phyloP scores from a whole-genome alignment of 2,329 filamentous ascomycete species.

The Lomentospora prolificans region DNA sequence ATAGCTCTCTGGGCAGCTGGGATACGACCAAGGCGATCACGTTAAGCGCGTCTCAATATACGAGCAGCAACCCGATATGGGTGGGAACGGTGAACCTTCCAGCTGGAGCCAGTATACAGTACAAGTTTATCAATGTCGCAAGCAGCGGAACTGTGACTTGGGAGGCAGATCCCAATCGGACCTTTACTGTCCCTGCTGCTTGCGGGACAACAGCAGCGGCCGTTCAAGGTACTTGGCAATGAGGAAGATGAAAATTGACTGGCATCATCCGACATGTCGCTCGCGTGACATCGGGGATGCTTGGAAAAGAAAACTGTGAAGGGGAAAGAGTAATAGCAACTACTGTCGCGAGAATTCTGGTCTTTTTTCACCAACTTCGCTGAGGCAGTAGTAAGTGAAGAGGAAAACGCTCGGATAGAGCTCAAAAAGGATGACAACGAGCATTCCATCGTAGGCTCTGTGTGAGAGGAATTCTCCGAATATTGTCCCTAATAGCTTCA shows the following conservation, averaged over 20 bases:
- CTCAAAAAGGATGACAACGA: too few species aligned
- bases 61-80: slow-evolving; percentile 43
- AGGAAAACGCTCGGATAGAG: too few species aligned
- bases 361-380: too few species aligned
- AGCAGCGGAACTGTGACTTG: slow-evolving; percentile 39
- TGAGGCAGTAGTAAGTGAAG: too few species aligned
- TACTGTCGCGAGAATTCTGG: too few species aligned
- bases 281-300: too few species aligned
- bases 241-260: background rate
- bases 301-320: too few species aligned
- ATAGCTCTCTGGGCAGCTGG: slow-evolving; percentile 34
- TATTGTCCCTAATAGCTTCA: too few species aligned
- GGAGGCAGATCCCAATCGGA: slow-evolving; percentile 43
- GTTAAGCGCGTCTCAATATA: slow-evolving; percentile 43
- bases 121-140: slow-evolving; percentile 51
- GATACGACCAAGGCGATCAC: slow-evolving; percentile 32
- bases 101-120: slow-evolving; percentile 42
- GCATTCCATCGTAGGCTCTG: too few species aligned
- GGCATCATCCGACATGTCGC: too few species aligned
- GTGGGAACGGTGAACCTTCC: slow-evolving; percentile 37
- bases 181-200: slow-evolving; percentile 17
- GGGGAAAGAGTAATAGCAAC: too few species aligned
- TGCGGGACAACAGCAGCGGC: background rate
- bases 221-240: background rate
- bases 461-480: too few species aligned